Base-by-base conservation (phyloP, 2,329 filamentous ascomycete genomes). In the Ophiostoma populinum region DNA sequence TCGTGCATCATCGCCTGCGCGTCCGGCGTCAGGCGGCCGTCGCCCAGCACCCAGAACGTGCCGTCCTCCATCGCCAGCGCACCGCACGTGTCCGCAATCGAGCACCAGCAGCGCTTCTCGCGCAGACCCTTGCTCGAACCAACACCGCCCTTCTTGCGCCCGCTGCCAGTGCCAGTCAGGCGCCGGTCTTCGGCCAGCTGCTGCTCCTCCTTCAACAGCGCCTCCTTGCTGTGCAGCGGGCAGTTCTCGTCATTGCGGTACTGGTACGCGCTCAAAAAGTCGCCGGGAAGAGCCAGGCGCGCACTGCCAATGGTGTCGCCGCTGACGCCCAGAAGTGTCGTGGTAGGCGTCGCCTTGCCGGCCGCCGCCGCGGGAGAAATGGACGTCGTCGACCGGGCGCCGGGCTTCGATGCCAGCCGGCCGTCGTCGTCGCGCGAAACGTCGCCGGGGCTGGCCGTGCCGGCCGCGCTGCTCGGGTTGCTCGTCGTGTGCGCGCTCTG, bases 241-340 rank as follows among this genome's bases (percentile, higher is more conserved):
- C 47, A 50, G 32, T 46, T 45, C 3, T 40, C 45, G 16, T 49
- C 45, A 7, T 48, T 44, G 5, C 46, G 48, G 39, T 45, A 45
- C 8, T 35, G 33, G 21, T 53, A 47, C 6, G 47, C 42, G 21
- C 46, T 53, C 6, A 70, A 49, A 24, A 66, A 65, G 42, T 70
- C 64, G 15, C 65, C 63, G 0, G 67, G 62, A 5, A 70, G 45
- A 5, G 58, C 52, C 32, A 53, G 53, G 3, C 41, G 38, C 13
- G 43, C 37, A n/a, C 36, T 40, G 24, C 43, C 43, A 2, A 33
- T 20, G 10, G 29, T 41, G 37, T 45, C 38, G 27, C 41, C 43
- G 21, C 37, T 33, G 9, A 40, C 43, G 12, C 43, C 43, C 5
- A 31, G 19, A 15, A 43, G 35, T 1, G 39, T 31, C 16, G 31